Evolutionary conservation across 1,284 basidiomycete species (phyloP), one percentile per base, ranked within the genome.

Genomic region (Rhodotorula sp.): DNA sequence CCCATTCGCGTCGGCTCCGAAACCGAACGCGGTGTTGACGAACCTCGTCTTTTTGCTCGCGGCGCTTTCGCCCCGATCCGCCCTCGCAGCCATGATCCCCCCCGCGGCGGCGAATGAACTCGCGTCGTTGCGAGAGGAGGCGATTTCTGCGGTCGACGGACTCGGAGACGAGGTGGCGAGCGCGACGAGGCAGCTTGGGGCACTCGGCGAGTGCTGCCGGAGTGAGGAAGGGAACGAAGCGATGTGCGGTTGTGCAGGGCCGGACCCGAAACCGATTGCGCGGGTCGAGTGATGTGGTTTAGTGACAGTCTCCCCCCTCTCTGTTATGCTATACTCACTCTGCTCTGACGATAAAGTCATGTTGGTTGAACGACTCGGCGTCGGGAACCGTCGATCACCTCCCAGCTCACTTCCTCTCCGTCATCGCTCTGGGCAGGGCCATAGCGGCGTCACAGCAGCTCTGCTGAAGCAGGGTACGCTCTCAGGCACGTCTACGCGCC

Each of bases 141-240:
- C 66, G 26, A 8, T 62, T 5, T 28, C 28, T 18, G 3, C 5
- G 1, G 55, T 61, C 15, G 47, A 56, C 18, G 45, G 50, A 0
- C 19, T 71, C 18, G 26, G 38, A 15, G 63, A 61, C 1, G 74
- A 76, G 63, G 67, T 70, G 10, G 67, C 69, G 38, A 49, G 61
- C 19, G 52, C 73, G 56, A 56, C 61, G 47, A 59, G 48, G 19
- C 69, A 73, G 65, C 26, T 76, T 8, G 69, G 63, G 0, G 74
- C 74, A 16, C 26, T 76, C 1, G 71, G 71, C 3, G 74, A 73
- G 60, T 76, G 74, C 31, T 75, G 74, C 55, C 49, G 69, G n/a
- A 63, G 69, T 18, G 74, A 75, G 50, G 68, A 72, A 56, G 56
- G 48, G 52, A 52, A 63, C 28, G 52, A 28, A 6, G 61, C 62